Evolutionary conservation across 192 early-diverging fungal genomes (phyloP), one percentile per base, ranked within the genome.

Genomic region (Jimgerdemannia flammicorona): DNA sequence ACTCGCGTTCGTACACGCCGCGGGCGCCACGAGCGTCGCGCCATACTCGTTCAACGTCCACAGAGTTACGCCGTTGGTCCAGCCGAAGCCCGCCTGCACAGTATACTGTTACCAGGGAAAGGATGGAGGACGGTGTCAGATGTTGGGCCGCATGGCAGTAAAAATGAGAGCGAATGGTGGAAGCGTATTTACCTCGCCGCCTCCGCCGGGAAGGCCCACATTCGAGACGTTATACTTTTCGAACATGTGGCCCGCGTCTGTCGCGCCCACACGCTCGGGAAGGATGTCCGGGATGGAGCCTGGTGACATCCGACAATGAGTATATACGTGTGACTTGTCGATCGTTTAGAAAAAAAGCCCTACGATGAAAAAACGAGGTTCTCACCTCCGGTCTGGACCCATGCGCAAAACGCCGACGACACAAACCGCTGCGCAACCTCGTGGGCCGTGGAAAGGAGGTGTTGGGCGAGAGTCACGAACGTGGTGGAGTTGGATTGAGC

Each of bases 11-110:
- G 29, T 29, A 29, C 29, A 29, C 29, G 29, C 29, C 29, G 29
- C 0, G 29, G 49, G 49, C 0, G 3, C 70, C 64, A 9, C 84
- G 84, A 80, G 83, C 49, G 6, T 59, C 6, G 6, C 49, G 49
- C 49, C 49, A 59, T 59, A 91, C 2, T 54, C 74, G 17, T 87
- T 79, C 69, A 91, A 75, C 1, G 85, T 75, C 91, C 89, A 92
- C 69, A 93, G 79, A 17, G 87, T 75, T 64, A 93, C 87, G 11
- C 91, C 91, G 72, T 93, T 93, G 11, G 92, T 91, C 92, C 92
- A 93, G 0, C 92, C 92, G 81, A 93, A 93, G 4, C 92, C 92
- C 39, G 79, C 80, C 78, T 92, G 91, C 11, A 91, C 90, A 2
- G 74, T 75, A 73, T 93, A 59, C 49, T 59, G 49, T 59, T 59